phyloP scores from a whole-genome alignment of 23 red algal genomes.

The Gracilaria domingensis region DNA sequence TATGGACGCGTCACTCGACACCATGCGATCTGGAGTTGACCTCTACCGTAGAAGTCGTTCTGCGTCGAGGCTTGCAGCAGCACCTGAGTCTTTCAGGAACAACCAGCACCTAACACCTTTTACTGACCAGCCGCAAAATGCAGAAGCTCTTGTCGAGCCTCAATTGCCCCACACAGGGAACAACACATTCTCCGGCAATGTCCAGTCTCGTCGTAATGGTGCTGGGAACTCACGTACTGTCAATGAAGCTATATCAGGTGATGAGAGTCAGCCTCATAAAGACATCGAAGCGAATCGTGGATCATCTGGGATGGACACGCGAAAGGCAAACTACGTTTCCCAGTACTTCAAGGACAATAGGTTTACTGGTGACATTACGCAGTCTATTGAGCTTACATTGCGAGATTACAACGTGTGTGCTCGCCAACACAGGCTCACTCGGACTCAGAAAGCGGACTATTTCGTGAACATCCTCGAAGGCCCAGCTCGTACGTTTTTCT shows the following conservation, averaged over 20 bases:
- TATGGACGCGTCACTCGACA: not conserved
- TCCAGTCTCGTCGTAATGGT: too few relatives aligned
- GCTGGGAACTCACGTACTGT: too few relatives aligned
- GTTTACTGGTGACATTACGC: slow-evolving; percentile 47
- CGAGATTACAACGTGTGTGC: slow-evolving; percentile 57
- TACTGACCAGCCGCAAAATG: too few relatives aligned
- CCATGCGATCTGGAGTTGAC: not conserved
- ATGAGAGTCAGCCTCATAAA: not conserved
- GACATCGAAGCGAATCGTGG: not conserved
- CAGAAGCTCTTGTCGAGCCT: too few relatives aligned
- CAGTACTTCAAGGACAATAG: slow-evolving; percentile 52
- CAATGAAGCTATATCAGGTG: too few relatives aligned
- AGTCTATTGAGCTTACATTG: slow-evolving; percentile 44
- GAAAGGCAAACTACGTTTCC: slow-evolving; percentile 50
- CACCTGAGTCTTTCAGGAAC: too few relatives aligned
- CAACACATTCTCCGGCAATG: too few relatives aligned
- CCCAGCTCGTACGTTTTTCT: slow-evolving; percentile 49
- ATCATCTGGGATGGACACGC: slow-evolving; percentile 15
- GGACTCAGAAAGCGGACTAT: slow-evolving; percentile 42
- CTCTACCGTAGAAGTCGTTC: not conserved
- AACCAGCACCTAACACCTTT: too few relatives aligned
- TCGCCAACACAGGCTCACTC: slow-evolving; percentile 11
- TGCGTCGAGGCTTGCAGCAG: not conserved
- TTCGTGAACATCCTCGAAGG: slow-evolving; percentile 65
- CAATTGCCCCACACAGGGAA: too few relatives aligned